A percentile compares a stretch with the other conserved stretches of the same genome.
Evolutionary conservation across 805 yeast genomes (phyloP).

Genomic region (Blastobotrys chiropterorum): DNA sequence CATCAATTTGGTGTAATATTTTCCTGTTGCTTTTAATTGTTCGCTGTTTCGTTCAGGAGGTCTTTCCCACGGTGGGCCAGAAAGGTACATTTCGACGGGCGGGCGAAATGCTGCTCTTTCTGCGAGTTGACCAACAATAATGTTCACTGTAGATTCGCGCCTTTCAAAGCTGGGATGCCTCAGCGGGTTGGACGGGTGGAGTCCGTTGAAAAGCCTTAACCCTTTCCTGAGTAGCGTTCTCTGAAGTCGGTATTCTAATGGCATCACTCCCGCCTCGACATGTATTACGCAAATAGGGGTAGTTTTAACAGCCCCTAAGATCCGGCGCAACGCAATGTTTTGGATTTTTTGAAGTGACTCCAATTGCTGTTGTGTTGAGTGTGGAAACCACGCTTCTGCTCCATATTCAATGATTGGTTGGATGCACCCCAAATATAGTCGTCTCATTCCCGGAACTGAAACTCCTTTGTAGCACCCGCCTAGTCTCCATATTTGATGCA

Average conservation of each 20-base stretch:
- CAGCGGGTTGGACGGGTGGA: neutral
- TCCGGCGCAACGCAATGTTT: neutral
- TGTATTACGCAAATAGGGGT: neutral
- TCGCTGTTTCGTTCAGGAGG: neutral
- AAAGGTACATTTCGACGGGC: neutral
- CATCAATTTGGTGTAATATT: neutral
- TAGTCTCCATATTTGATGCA: neutral
- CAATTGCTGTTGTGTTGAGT: neutral
- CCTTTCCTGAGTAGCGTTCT: conserved; percentile 1
- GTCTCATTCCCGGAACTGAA: neutral
- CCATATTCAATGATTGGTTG: neutral
- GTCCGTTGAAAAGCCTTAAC: neutral
- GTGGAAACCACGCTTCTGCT: neutral
- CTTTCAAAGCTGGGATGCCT: neutral
- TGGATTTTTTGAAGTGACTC: neutral
- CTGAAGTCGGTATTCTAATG: neutral
- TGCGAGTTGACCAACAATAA: neutral
- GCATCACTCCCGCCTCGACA: neutral
- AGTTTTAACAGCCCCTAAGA: neutral
- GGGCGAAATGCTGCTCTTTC: neutral
- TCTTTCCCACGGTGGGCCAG: neutral
- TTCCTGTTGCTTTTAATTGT: neutral
- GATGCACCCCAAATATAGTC: neutral
- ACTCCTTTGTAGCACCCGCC: neutral
- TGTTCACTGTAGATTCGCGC: neutral